Evolutionary conservation across 2,329 filamentous ascomycete genomes (phyloP), one percentile per base, ranked within the genome.

Genomic region (Neocatenulostroma microsporum): DNA sequence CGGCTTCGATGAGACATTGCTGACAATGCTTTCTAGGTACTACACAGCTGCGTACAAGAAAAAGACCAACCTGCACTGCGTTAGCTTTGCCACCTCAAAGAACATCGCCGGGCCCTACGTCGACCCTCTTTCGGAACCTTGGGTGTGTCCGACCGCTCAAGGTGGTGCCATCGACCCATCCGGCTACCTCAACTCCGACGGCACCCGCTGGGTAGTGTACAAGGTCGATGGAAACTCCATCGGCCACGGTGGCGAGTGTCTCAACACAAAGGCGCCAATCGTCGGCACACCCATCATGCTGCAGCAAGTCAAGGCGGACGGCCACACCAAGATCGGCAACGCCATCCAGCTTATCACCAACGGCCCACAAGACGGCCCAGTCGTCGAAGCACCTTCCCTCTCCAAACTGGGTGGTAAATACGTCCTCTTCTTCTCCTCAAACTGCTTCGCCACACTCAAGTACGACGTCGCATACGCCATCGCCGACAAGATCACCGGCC

Each of bases 161-260:
- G 54, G 54, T 28, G 54, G 54, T 13, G 51, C 53, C 5, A 55
- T 57, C 30, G 54, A 57, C 28, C 38, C 51, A 3, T 35, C 47
- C 8, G 53, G 51, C 21, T 57, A 48, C 32, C 30, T 37, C 9
- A 50, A 55, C 23, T 26, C 10, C 13, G 28, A 30, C n/a, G 42
- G 41, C 15, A 47, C 44, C 3, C 44, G 53, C 21, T 57, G 47
- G 35, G 31, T 56, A 13, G 44, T 46, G 3, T 57, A 51, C 41
- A 57, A 57, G 36, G 28, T 56, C 28, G 54, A 57, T 39, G 54
- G 54, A 30, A 56, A 57, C 40, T 44, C 47, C 25, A 41, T 46
- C 23, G 37, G 45, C 8, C 46, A 49, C 21, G 54, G 54, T 15
- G 53, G 53, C 13, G 33, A 30, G 7, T 56, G 53, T 37, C 39